Evolutionary conservation across 23 red algal species (phyloP).

Genomic region (Gracilariopsis chorda): DNA sequence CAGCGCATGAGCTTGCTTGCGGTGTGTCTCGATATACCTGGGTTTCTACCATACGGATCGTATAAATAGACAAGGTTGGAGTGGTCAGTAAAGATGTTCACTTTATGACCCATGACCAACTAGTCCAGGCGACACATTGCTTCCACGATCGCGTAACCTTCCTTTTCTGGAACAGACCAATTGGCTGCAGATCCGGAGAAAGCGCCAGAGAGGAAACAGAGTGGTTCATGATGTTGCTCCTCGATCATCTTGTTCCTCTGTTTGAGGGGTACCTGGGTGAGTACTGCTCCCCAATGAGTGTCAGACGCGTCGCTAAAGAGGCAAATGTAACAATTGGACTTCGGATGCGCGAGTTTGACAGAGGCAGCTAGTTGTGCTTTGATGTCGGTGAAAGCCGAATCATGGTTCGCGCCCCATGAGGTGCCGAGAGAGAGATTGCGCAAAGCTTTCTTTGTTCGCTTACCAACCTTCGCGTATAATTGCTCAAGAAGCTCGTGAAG

Average conservation of each 20-base stretch:
- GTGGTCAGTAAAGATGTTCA: too few relatives aligned
- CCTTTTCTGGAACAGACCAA: too few relatives aligned
- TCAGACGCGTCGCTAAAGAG: slow-evolving; percentile 35
- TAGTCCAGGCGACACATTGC: too few relatives aligned
- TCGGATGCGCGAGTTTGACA: not conserved
- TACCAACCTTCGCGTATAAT: not conserved
- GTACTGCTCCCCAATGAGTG: slow-evolving; percentile 17
- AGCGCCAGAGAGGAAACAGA: not conserved
- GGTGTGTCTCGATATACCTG: too few relatives aligned
- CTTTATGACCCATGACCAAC: too few relatives aligned
- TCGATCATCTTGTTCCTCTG: not conserved
- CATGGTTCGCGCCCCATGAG: not conserved
- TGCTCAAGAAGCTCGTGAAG: not conserved
- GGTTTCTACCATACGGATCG: too few relatives aligned
- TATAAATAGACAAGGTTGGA: too few relatives aligned
- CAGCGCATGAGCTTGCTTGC: slow-evolving; percentile 22
- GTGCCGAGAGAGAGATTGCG: not conserved
- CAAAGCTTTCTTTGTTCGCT: not conserved
- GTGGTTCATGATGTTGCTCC: slow-evolving; percentile 12
- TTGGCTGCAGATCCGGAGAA: not conserved
- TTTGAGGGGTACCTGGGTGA: not conserved
- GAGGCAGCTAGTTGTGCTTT: not conserved
- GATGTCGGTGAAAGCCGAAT: not conserved
- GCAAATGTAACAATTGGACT: not conserved
- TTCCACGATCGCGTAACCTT: too few relatives aligned